Base-by-base conservation (phyloP, 805 yeast species). In the Spathaspora girioi region DNA sequence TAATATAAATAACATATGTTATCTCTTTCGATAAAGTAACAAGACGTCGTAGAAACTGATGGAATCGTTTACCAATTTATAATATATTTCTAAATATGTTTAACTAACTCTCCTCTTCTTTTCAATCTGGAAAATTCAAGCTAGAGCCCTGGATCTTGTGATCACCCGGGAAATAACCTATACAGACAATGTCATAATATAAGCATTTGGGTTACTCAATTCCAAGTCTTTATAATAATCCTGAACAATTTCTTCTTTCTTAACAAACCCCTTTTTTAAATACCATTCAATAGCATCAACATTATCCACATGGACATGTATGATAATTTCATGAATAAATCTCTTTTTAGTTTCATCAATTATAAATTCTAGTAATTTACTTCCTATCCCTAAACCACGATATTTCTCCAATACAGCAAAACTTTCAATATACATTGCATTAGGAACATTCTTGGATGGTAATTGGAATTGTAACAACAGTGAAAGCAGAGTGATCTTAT, bases 401-500 rank as follows among this genome's bases (percentile, higher is more conserved):
- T 89, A 90, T 1, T 83, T 77, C 44, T 79, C 73, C 53, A 89
- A 68, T 6, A 90, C 93, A 0, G 86, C 89, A 29, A 87, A 62
- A 0, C 84, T 74, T 64, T 86, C 87, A 31, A 87, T 77, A 62
- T 86, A 85, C 1, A 86, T 75, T 11, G 79, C 75, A 46, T 78
- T 76, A 7, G 87, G 85, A 15, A 69, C 55, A 42, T 62, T 61
- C 27, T 64, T 66, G 29, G 68, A 51, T 14, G 43, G 18, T 20
- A 45, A 38, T n/a, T 70, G 73, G 43, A 54, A 55, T 12, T 15
- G 26, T 15, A 42, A 42, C 9, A 42, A 23, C 40, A 35, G 40
- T 7, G 15, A 14, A n/a, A 35, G 40, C 20, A 38, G 51, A 9
- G 3, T 19, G 5, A 48, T 48, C 38, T 48, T 48, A 11, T 51